Conservation (phyloP, 2,329 filamentous ascomycete species). For the Xylaria arbuscula region DNA sequence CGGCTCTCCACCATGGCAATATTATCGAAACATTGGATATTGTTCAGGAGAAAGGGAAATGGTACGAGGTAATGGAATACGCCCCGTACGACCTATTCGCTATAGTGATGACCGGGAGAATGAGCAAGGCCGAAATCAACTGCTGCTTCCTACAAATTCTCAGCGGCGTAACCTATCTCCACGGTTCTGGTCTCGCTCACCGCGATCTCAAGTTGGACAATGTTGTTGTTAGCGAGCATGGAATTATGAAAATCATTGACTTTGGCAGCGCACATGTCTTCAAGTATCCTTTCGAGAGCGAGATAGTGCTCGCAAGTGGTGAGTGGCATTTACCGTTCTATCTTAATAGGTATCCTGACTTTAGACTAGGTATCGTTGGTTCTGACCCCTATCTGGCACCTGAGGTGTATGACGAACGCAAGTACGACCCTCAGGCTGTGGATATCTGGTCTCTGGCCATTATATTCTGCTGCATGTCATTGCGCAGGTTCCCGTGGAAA, state of each 20-base stretch:
- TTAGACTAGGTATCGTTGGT: slow-evolving; percentile 70
- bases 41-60: slow-evolving; percentile 90
- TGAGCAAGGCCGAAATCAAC: slow-evolving; percentile 89
- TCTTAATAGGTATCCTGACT: slow-evolving; percentile 31
- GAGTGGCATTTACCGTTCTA: slow-evolving; percentile 52
- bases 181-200: slow-evolving; percentile 94
- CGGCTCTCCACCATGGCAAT: slow-evolving; percentile 95
- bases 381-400: slow-evolving; percentile 96
- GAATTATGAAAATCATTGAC: slow-evolving; percentile 99
- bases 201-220: slow-evolving; percentile 97
- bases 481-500: slow-evolving; percentile 97
- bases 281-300: slow-evolving; percentile 95
- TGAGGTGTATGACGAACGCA: slow-evolving; percentile 92
- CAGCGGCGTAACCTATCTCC: slow-evolving; percentile 92
- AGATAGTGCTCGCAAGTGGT: slow-evolving; percentile 84
- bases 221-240: slow-evolving; percentile 93
- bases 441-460: slow-evolving; percentile 99
- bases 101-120: slow-evolving; percentile 98
- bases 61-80: slow-evolving; percentile 99
- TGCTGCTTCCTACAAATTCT: slow-evolving; percentile 95
- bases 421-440: slow-evolving; percentile 92
- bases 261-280: slow-evolving; percentile 98
- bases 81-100: slow-evolving; percentile 96
- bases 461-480: slow-evolving; percentile 98
- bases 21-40: slow-evolving; percentile 99